Conservation (phyloP, 768 basidiomycete genomes). For the Amanita jacksonii region DNA sequence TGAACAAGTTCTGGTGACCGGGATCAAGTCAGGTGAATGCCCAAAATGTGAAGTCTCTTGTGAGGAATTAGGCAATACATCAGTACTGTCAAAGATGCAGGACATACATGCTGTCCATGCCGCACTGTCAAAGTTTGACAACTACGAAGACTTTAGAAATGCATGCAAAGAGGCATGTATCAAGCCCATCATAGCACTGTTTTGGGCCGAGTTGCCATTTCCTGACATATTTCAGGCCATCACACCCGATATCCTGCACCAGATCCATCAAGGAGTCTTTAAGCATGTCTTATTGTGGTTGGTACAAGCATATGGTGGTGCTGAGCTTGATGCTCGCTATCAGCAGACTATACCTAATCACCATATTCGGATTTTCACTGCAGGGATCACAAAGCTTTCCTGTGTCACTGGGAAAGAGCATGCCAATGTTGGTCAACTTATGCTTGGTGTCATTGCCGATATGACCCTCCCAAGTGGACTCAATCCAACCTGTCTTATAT, state of each 20-base stretch:
- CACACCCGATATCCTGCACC: slow-evolving; percentile 39
- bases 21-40: neutral
- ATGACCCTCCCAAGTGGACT: neutral
- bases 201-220: slow-evolving; percentile 32
- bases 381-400: slow-evolving; percentile 27
- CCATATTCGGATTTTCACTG: slow-evolving; percentile 24
- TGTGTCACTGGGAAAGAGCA: slow-evolving; percentile 32
- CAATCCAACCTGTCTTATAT: slow-evolving; percentile 5
- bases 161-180: slow-evolving; percentile 15
- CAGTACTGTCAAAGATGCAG: neutral
- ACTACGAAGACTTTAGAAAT: neutral
- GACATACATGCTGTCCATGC: neutral
- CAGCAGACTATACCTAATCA: slow-evolving; percentile 19
- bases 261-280: slow-evolving; percentile 37
- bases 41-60: neutral
- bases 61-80: neutral
- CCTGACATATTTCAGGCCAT: slow-evolving; percentile 29
- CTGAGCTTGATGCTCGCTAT: slow-evolving; percentile 30
- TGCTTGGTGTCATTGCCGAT: slow-evolving; percentile 18
- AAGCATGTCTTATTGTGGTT: slow-evolving; percentile 33
- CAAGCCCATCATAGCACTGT: slow-evolving; percentile 21
- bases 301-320: slow-evolving; percentile 12
- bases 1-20: slow-evolving; percentile 1
- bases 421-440: slow-evolving; percentile 18
- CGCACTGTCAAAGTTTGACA: neutral